Conservation (phyloP, 345 rosid species). For the Murraya koenigii region DNA sequence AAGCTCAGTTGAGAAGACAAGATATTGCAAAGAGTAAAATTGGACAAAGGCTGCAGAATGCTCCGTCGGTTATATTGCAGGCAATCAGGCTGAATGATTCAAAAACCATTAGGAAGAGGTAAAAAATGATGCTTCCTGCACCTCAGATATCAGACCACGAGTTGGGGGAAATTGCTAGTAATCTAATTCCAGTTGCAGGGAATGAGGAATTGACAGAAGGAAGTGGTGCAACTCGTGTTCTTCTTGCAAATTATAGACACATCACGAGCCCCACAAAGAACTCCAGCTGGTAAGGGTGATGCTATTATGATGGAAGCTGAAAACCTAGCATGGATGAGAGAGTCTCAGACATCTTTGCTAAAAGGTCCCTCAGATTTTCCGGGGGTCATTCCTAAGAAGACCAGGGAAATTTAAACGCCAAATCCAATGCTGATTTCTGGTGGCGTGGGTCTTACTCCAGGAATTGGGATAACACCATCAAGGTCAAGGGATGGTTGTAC, state of each 20-base stretch:
- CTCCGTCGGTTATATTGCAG: constrained; percentile 89
- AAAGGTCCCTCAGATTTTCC: constrained; percentile 99
- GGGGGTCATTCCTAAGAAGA: constrained; percentile 89
- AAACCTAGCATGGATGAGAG: constrained; percentile 86
- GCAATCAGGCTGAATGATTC: constrained; percentile 98
- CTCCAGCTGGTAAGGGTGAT: constrained; percentile 96
- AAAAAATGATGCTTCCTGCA: constrained; percentile 94
- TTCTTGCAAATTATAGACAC: constrained; percentile 90
- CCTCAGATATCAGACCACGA: constrained; percentile 96
- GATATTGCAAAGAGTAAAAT: constrained; percentile 85
- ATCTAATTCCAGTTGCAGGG: constrained; percentile 54
- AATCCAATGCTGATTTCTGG: constrained; percentile 91
- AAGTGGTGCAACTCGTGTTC: constrained; percentile 89
- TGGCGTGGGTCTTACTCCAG: constrained; percentile 71
- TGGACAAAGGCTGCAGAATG: constrained; percentile 79
- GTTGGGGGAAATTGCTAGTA: constrained; percentile 91
- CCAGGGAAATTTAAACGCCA: constrained; percentile 79
- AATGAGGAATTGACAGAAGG: constrained; percentile 87
- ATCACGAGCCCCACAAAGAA: constrained; percentile 85
- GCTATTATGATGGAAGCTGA: constrained; percentile 99
- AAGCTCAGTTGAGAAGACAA: constrained; percentile 81
- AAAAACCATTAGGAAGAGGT: constrained; percentile 86
- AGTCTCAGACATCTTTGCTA: constrained; percentile 91
- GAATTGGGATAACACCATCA: constrained; percentile 82
- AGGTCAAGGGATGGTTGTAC: constrained; percentile 71